phyloP scores from a whole-genome alignment of 1,139 yeast species.

The Saccharomycopsis hybrid region DNA sequence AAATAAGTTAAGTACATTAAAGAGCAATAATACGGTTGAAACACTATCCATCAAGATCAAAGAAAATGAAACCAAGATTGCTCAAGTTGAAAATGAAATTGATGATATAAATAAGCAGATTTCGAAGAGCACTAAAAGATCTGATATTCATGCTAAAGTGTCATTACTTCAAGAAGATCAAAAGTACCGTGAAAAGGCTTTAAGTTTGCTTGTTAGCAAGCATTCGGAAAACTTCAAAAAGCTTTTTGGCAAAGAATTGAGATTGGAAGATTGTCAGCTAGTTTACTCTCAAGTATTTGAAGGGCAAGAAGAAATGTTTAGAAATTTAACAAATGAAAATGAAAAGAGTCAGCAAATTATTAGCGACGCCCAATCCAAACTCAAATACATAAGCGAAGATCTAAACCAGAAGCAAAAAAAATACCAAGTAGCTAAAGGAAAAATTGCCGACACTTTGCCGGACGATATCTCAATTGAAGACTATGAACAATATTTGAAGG shows the following conservation, averaged over 20 bases:
- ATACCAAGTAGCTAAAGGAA: conserved; percentile 20
- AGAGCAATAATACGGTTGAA: conserved; percentile 27
- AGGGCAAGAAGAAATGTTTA: conserved; percentile 4
- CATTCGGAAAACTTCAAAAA: conserved; percentile 20
- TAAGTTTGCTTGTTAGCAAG: conserved; percentile 26
- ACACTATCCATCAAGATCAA: conserved; percentile 35
- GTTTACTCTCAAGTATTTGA: not conserved
- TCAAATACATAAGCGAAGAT: conserved; percentile 24
- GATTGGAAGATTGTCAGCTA: conserved; percentile 25
- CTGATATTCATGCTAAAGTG: conserved; percentile 51
- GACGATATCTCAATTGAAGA: conserved; percentile 43
- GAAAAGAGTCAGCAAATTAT: not conserved
- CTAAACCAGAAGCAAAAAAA: conserved; percentile 22
- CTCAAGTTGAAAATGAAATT: conserved; percentile 43
- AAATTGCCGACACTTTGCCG: conserved; percentile 25
- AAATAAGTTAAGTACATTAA: conserved; percentile 29
- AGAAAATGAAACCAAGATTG: conserved; percentile 34
- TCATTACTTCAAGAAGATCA: conserved; percentile 38
- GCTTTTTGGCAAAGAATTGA: conserved; percentile 26
- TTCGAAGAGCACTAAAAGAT: conserved; percentile 46
- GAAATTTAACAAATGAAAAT: not conserved
- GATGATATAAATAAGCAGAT: conserved; percentile 51
- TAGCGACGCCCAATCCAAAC: conserved; percentile 23
- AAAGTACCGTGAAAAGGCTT: conserved; percentile 28
- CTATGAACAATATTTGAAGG: conserved; percentile 44